Evolutionary conservation across 225 moss, liverwort and hornwort species (phyloP), one percentile per base, ranked within the genome.

Genomic region (Lunularia cruciata): DNA sequence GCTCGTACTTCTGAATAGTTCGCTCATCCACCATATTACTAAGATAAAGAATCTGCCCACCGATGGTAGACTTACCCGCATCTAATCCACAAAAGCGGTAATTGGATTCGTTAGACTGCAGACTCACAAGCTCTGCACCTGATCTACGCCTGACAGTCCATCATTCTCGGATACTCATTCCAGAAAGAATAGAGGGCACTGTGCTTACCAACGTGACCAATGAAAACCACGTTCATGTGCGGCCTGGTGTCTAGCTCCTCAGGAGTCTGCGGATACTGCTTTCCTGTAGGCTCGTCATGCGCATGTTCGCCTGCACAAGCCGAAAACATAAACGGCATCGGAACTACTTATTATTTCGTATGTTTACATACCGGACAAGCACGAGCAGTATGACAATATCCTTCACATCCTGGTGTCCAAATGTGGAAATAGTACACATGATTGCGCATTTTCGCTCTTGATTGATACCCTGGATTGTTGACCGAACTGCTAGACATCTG

Each of bases 21-120:
- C 96, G 90, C 13, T 98, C 96, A 80, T 98, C 96, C 47, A 92
- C 96, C 96, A 98, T 92, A 54, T 85, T 32, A 77, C 96, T 98
- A 60, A 92, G 73, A 45, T 92, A 92, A 45, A 98, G 71, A 73
- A 92, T 98, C 73, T 98, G 96, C 30, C 96, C 96, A 59, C 96
- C 96, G 42, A 98, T 98, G 14, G 96, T 98, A 45, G 96, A 98
- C 68, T 98, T 98, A 11, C 96, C 96, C 36, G 96, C 96, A 83
- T 98, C 96, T 92, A 28, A 0, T 19, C 4, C 8, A 43, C 26
- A 33, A 67, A 43, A 64, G 28, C 60, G 28, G 3, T 2, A 16
- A 8, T n/a, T 26, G 32, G 1, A 5, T 19, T 47, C 47, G 47
- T 47, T 26, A 23, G n/a, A 18, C 0, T 45, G 8, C 11, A 57